phyloP scores from a whole-genome alignment of 495 filamentous ascomycete genomes.

The Aspergillus carlsbadensis region DNA sequence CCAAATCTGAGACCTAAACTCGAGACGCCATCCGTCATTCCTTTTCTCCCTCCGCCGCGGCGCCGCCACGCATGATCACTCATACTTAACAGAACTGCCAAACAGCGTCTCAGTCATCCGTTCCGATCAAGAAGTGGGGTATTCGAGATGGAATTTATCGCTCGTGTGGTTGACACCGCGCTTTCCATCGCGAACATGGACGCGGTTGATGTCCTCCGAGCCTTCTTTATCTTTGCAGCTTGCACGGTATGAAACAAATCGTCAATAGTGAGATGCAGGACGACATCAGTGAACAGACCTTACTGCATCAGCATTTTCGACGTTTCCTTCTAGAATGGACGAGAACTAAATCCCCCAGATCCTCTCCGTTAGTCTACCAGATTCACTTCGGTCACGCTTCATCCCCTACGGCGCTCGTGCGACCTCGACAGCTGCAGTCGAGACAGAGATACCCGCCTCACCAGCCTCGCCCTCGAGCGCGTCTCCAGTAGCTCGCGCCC shows the following conservation, averaged over 20 bases:
- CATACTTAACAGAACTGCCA: not conserved
- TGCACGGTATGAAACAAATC: constrained; percentile 43
- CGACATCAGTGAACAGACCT: not conserved
- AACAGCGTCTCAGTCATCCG: no score
- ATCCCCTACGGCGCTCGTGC: constrained; percentile 59
- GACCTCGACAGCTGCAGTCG: constrained; percentile 25
- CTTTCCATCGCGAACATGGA: constrained; percentile 38
- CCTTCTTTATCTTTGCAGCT: constrained; percentile 45
- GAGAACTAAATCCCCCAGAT: constrained; percentile 42
- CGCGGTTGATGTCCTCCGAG: constrained; percentile 39
- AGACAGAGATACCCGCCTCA: constrained; percentile 15
- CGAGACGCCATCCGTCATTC: not conserved
- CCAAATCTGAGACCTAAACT: not conserved
- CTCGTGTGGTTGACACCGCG: constrained; percentile 22
- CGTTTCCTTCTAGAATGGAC: constrained; percentile 17
- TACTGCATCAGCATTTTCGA: constrained; percentile 2
- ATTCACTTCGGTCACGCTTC: constrained; percentile 53
- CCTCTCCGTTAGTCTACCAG: constrained; percentile 50
- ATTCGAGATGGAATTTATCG: constrained; percentile 23
- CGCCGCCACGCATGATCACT: no score
- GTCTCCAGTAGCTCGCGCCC: constrained; percentile 22
- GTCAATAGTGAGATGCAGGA: constrained; percentile 1
- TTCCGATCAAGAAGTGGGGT: not conserved
- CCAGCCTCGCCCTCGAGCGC: constrained; percentile 10
- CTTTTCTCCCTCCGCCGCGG: not conserved